Conservation (phyloP, 2,329 filamentous ascomycete genomes). For the Ceratocystis harringtonii region DNA sequence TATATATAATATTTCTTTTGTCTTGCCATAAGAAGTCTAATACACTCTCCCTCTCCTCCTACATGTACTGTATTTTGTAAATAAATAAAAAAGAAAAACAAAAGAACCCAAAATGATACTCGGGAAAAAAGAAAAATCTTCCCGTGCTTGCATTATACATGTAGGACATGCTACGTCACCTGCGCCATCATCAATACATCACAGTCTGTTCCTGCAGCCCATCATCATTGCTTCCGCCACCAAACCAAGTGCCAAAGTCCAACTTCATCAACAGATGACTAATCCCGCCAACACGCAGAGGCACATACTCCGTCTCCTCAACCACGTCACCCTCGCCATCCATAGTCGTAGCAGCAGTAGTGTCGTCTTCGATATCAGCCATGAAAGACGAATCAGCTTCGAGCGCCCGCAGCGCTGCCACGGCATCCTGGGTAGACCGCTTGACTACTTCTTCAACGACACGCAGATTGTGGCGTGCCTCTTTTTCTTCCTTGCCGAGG, state of each 20-base stretch:
- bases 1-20: too few relatives aligned
- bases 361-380: constrained; percentile 29
- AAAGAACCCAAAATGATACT: too few relatives aligned
- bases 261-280: constrained; percentile 84
- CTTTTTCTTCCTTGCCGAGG: constrained; percentile 54
- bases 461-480: constrained; percentile 49
- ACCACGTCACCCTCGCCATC: constrained; percentile 29
- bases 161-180: neutral
- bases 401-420: constrained; percentile 36
- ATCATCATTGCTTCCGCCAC: constrained; percentile 19
- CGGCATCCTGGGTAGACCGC: constrained; percentile 50
- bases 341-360: constrained; percentile 22
- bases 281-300: constrained; percentile 60
- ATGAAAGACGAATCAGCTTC: constrained; percentile 33
- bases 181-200: neutral
- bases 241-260: constrained; percentile 51
- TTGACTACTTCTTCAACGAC: constrained; percentile 51
- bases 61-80: neutral
- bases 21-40: too few relatives aligned
- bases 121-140: neutral
- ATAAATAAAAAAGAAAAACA: too few relatives aligned
- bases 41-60: too few relatives aligned
- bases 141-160: neutral
- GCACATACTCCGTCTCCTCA: constrained; percentile 39
- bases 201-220: constrained; percentile 2